phyloP scores from a whole-genome alignment of 805 yeast genomes.

The Barnettozyma salicaria region DNA sequence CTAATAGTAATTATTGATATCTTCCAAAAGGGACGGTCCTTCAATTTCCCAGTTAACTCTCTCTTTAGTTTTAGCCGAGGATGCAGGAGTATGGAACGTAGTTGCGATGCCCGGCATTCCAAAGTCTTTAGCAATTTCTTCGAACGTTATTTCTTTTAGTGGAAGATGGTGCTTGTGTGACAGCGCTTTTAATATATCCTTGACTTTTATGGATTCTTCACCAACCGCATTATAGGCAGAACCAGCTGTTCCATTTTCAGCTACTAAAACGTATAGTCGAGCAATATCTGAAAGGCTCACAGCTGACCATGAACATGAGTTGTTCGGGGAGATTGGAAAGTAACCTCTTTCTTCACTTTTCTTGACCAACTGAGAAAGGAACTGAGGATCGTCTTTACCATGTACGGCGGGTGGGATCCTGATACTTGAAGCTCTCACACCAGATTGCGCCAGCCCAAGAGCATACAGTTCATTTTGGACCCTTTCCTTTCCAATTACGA shows the following conservation, averaged over 20 bases:
- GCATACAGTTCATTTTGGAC: conserved; percentile 13
- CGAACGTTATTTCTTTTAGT: conserved; percentile 11
- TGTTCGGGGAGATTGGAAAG: conserved; percentile 31
- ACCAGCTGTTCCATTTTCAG: conserved; percentile 26
- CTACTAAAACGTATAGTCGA: conserved; percentile 24
- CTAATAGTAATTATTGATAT: conserved; percentile 20
- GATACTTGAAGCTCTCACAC: conserved; percentile 22
- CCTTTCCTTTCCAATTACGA: conserved; percentile 11
- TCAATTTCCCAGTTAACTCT: conserved; percentile 27
- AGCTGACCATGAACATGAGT: conserved; percentile 29
- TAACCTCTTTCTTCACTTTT: conserved; percentile 28
- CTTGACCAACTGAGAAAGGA: conserved; percentile 21
- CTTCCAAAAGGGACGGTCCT: conserved; percentile 20
- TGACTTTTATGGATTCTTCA: conserved; percentile 21
- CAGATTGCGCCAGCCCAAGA: conserved; percentile 19
- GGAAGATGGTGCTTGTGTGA: conserved; percentile 19
- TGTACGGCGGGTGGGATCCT: conserved; percentile 31
- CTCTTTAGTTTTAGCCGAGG: conserved; percentile 18
- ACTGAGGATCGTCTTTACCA: conserved; percentile 27
- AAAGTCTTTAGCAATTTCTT: background rate
- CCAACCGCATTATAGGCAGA: conserved; percentile 23
- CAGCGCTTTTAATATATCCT: conserved; percentile 26
- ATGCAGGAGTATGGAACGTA: conserved; percentile 9
- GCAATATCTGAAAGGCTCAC: conserved; percentile 32
- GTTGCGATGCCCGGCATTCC: conserved; percentile 6